Percentiles rank a stretch among this genome's conserved stretches.
phyloP scores from a whole-genome alignment of 352 stramenopile species.

The Pythium myriotylum region DNA sequence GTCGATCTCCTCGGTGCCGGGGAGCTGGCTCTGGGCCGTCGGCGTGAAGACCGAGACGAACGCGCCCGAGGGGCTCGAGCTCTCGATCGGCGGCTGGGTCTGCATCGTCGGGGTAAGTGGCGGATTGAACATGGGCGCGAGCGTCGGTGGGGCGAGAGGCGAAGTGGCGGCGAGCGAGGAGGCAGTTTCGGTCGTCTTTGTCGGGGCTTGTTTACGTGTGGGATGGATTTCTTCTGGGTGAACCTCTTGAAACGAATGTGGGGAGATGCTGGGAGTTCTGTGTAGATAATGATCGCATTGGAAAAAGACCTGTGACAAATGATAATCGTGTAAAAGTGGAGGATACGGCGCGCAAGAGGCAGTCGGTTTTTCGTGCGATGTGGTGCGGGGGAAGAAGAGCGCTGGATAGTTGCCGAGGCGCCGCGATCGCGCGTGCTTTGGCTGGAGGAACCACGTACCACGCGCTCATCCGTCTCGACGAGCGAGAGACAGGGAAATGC shows the following conservation, averaged over 20 bases:
- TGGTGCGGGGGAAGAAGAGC: neutral
- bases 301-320: neutral
- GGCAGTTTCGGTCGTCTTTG: neutral
- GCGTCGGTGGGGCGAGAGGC: neutral
- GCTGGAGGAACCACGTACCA: neutral
- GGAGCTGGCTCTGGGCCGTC: slow-evolving; percentile 11
- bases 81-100: slow-evolving; percentile 7
- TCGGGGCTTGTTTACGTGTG: neutral
- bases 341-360: no score
- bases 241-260: no score
- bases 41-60: slow-evolving; percentile 30
- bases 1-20: slow-evolving; percentile 21
- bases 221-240: neutral
- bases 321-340: neutral
- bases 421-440: no score
- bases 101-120: slow-evolving; percentile 3
- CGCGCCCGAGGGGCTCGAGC: slow-evolving; percentile 19
- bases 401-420: neutral
- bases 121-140: neutral
- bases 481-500: no score
- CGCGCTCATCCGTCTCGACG: no score
- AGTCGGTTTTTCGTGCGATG: no score
- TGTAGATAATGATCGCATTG: neutral
- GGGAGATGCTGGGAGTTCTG: no score
- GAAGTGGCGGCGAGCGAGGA: neutral